These are phyloP conservation scores for Juglanconis sp. DNA, from an alignment of 2,329 filamentous ascomycete genomes.

Conservation along the genomic window DNA sequence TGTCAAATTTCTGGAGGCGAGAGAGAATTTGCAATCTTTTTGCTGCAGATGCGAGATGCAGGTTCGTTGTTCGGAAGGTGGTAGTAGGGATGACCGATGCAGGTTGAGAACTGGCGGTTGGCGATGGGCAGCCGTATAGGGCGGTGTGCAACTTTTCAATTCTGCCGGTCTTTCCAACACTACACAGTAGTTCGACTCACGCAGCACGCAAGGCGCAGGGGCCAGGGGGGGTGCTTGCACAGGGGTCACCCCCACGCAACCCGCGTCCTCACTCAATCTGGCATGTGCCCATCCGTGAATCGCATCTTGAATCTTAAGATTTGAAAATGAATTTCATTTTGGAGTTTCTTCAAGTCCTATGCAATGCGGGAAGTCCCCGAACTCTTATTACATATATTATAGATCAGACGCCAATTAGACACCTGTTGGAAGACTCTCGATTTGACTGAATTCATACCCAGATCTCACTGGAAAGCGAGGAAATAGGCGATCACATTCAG, in stretches of 20 bases:
- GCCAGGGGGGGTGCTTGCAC: background rate
- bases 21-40: background rate
- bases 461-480: no score
- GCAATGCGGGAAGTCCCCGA: background rate
- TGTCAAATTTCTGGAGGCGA: background rate
- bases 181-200: background rate
- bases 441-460: no score
- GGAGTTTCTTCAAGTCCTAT: background rate
- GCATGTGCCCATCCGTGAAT: background rate
- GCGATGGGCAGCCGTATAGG: background rate
- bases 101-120: background rate
- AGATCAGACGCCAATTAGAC: no score
- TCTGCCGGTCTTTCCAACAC: background rate
- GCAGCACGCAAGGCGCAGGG: background rate
- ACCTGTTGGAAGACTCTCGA: no score
- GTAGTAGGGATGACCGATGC: slow-evolving; percentile 8
- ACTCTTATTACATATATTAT: no score
- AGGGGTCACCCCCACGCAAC: background rate
- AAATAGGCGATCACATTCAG: background rate
- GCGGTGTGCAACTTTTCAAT: background rate
- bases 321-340: background rate
- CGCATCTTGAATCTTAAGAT: no score
- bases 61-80: background rate
- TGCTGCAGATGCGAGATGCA: slow-evolving; percentile 3
- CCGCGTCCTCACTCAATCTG: background rate